Evolutionary conservation across 805 yeast species (phyloP).

Genomic region (Helenozyma rhizophorensis): DNA sequence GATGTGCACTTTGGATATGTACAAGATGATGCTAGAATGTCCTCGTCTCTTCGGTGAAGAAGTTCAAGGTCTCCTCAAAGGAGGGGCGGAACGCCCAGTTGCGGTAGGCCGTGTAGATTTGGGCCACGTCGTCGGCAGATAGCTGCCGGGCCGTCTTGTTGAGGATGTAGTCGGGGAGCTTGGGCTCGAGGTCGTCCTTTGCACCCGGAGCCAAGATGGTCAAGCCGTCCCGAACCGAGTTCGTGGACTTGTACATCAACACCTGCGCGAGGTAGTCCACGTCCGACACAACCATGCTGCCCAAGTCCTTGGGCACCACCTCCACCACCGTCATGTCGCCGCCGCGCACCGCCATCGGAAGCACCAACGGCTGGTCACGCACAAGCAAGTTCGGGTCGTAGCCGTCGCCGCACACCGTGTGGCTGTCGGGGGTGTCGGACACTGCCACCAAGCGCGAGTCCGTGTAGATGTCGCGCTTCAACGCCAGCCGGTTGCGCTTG

Average conservation of each 20-base stretch:
- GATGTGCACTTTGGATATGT: no score
- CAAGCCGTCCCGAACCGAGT: conserved; percentile 45
- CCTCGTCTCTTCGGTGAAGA: conserved; percentile 14
- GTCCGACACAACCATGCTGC: conserved; percentile 40
- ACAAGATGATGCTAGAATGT: conserved; percentile 2
- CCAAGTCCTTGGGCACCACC: conserved; percentile 38
- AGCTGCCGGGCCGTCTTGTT: conserved; percentile 46
- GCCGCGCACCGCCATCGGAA: conserved; percentile 25
- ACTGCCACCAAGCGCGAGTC: conserved; percentile 55
- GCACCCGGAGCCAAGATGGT: conserved; percentile 81
- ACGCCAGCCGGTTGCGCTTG: conserved; percentile 57
- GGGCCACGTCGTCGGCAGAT: conserved; percentile 49
- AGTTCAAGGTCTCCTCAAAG: conserved; percentile 16
- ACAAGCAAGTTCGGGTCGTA: conserved; percentile 34
- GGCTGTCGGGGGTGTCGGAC: conserved; percentile 17
- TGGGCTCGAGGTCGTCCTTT: conserved; percentile 41
- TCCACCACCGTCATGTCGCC: conserved; percentile 53
- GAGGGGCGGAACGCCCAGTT: conserved; percentile 87
- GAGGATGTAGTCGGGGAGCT: conserved; percentile 28
- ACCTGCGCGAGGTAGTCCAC: conserved; percentile 58
- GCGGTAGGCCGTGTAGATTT: conserved; percentile 49
- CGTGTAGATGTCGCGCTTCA: conserved; percentile 61
- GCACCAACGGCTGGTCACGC: conserved; percentile 33
- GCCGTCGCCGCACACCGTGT: conserved; percentile 19
- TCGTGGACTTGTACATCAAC: conserved; percentile 23